Percentiles rank a stretch among this genome's conserved stretches.
Conservation (phyloP, 1,284 basidiomycete species). For the Melanopsichium pennsylvanicum region DNA sequence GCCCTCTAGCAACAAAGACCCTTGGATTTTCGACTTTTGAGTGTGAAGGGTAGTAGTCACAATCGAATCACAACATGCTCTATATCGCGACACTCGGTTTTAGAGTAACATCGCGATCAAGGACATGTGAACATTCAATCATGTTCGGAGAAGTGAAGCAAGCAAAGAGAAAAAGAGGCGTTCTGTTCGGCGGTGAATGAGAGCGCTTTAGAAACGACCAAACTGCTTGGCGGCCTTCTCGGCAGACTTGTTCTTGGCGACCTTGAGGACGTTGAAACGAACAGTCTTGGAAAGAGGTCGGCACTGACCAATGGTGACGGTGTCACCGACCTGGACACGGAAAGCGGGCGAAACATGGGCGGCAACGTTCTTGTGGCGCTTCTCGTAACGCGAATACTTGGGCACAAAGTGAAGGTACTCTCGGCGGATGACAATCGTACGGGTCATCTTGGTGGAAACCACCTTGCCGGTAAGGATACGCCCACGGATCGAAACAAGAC, state of each 20-base stretch:
- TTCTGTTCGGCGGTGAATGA: too few relatives aligned
- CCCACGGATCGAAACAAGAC: conserved; percentile 84
- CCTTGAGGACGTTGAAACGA: conserved; percentile 95
- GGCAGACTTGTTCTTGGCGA: conserved; percentile 69
- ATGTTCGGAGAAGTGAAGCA: too few relatives aligned
- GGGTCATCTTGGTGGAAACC: conserved; percentile 99
- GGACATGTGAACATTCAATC: too few relatives aligned
- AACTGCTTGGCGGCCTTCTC: conserved; percentile 77
- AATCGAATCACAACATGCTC: too few relatives aligned
- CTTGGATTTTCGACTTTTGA: conserved; percentile 13
- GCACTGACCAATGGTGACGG: conserved; percentile 98
- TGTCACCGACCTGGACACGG: conserved; percentile 83
- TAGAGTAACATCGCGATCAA: too few relatives aligned
- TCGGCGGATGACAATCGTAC: conserved; percentile 96
- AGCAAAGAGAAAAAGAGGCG: too few relatives aligned
- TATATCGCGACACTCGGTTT: too few relatives aligned
- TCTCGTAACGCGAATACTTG: conserved; percentile 80
- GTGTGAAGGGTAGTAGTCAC: too few relatives aligned
- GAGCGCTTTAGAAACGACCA: conserved; percentile 81
- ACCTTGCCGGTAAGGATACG: conserved; percentile 98
- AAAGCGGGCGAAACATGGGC: conserved; percentile 97
- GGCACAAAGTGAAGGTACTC: conserved; percentile 97
- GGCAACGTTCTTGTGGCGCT: conserved; percentile 91
- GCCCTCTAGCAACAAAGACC: conserved; percentile 37
- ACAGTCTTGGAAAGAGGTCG: conserved; percentile 99